Base-by-base conservation (phyloP, 768 basidiomycete genomes). In the Pisolithus orientalis region DNA sequence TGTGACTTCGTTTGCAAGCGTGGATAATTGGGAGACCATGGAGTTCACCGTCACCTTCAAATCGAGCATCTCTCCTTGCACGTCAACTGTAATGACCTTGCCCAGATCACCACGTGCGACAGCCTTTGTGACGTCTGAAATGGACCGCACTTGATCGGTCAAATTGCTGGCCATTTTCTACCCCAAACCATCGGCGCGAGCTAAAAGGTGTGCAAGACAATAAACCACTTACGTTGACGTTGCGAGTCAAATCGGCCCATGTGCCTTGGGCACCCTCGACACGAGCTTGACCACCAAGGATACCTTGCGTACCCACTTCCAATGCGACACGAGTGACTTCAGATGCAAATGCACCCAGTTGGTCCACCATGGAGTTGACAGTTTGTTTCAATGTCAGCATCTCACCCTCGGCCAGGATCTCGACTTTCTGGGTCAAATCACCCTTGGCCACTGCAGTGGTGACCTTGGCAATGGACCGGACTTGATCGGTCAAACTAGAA, bases 311-410 rank as follows among this genome's bases (percentile, higher is more conserved):
- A 24, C 92, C 92, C 61, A 94, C 91, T 60, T 94, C 91, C 64
- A 90, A 69, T 1, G 92, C 90, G 45, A 95, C 87, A 56, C 88
- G 77, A 5, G 84, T 88, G 28, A 88, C 82, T 57, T 94, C 91
- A 3, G 80, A 82, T 13, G 91, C 89, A 63, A 94, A 94, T 5
- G 87, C 88, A 59, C 87, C 84, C 57, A 94, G 68, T 51, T 88
- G 87, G 65, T 91, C 90, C 65, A 94, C 90, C 93, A 96, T 96
- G n/a, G 85, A 86, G 62, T 94, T 94, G 57, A 92, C 88, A 10
- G 89, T 91, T 21, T 79, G 73, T 64, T 89, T 90, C 69, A 91
- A 75, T 14, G 87, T 87, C 14, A 79, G 79, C 84, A 95, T 94
- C 63, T 95, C 93, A 46, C 84, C 84, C 61, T 90, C 86, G 56